A percentile compares a stretch with the other conserved stretches of the same genome.
Conservation (phyloP, 495 filamentous ascomycete genomes). For the Ramalina peruviana region DNA sequence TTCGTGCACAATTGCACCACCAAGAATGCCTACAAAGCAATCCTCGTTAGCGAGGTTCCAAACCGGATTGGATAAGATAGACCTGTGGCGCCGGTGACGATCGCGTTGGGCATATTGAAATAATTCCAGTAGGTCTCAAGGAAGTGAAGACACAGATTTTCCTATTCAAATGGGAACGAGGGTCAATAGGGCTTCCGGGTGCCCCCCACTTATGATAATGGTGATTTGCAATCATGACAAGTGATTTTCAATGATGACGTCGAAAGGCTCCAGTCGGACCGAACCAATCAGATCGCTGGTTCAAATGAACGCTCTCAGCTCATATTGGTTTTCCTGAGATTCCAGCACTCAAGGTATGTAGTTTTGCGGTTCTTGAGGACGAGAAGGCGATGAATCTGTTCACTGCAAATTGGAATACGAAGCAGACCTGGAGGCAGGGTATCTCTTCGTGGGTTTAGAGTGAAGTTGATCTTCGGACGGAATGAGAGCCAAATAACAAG, state of each 20-base stretch:
- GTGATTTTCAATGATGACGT: not conserved
- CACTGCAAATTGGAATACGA: constrained; percentile 22
- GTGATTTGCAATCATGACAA: not conserved
- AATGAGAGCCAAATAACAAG: constrained; percentile 37
- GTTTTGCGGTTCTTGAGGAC: too few relatives aligned
- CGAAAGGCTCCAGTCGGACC: not conserved
- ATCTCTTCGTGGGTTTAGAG: constrained; percentile 22
- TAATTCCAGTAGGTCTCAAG: not conserved
- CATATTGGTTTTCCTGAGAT: too few relatives aligned
- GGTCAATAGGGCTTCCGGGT: too few relatives aligned
- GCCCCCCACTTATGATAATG: too few relatives aligned
- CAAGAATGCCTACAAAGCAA: constrained; percentile 27
- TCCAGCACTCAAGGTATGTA: too few relatives aligned
- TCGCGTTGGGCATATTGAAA: constrained; percentile 22
- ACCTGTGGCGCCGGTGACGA: constrained; percentile 30
- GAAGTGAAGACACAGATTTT: not conserved
- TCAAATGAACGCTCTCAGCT: too few relatives aligned
- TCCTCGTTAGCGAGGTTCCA: not conserved
- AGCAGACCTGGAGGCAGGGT: constrained; percentile 5
- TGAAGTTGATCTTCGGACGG: constrained; percentile 30
- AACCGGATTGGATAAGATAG: not conserved
- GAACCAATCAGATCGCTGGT: not conserved
- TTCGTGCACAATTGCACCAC: constrained; percentile 31
- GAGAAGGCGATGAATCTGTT: constrained; percentile 8
- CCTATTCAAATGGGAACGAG: not conserved